Conservation (phyloP, 768 basidiomycete species). For the Pleurotus salmoneostramineus region DNA sequence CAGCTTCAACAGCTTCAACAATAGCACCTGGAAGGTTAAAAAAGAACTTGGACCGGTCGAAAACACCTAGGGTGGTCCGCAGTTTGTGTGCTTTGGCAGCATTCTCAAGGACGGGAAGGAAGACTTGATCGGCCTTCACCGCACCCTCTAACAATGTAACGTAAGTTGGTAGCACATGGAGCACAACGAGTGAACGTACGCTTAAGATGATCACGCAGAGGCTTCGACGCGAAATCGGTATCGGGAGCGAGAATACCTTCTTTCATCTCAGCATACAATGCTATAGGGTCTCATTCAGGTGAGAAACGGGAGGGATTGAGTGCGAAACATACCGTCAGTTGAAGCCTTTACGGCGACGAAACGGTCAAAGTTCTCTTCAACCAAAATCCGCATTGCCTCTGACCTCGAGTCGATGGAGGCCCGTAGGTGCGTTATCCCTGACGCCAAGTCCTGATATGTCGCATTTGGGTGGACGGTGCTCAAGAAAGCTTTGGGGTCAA, state of each 20-base stretch:
- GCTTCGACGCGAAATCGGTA: conserved; percentile 79
- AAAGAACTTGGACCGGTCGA: conserved; percentile 96
- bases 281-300: too few relatives aligned
- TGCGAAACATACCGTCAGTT: conserved; percentile 69
- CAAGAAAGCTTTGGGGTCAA: conserved; percentile 93
- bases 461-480: conserved; percentile 92
- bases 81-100: conserved; percentile 92
- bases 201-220: conserved; percentile 81
- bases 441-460: conserved; percentile 85
- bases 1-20: conserved; percentile 84
- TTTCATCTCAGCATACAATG: conserved; percentile 89
- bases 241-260: conserved; percentile 76
- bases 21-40: conserved; percentile 96
- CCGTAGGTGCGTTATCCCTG: conserved; percentile 71
- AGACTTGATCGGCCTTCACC: conserved; percentile 91
- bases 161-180: background rate
- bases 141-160: conserved; percentile 61
- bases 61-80: conserved; percentile 88
- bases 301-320: background rate
- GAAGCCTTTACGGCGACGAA: conserved; percentile 97
- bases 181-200: conserved; percentile 35
- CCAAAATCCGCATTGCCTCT: conserved; percentile 90
- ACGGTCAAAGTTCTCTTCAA: conserved; percentile 97
- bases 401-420: conserved; percentile 86
- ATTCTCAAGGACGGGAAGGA: conserved; percentile 94